A percentile compares a stretch with the other conserved stretches of the same genome.
These are phyloP conservation scores for Xylaria longipes DNA, from an alignment of 495 filamentous ascomycete species.

Conservation along the genomic window DNA sequence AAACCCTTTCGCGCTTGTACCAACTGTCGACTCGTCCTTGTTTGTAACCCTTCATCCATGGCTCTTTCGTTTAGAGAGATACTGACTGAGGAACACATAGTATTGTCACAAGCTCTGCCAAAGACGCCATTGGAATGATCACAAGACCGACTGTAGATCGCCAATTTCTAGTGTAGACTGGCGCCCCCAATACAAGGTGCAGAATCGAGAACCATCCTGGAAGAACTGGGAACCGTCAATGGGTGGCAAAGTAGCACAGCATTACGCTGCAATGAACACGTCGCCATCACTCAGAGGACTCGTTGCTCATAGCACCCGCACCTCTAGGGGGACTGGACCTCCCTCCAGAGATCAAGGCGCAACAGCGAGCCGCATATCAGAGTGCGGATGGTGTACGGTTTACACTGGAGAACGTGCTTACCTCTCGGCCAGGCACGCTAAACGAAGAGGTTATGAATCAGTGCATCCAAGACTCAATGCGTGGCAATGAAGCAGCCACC, in stretches of 20 bases:
- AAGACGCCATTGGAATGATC: background rate
- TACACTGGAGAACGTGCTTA: slow-evolving; percentile 11
- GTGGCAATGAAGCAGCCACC: slow-evolving; percentile 11
- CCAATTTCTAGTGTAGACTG: background rate
- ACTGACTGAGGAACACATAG: background rate
- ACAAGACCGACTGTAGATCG: background rate
- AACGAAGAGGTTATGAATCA: background rate
- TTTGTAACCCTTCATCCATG: background rate
- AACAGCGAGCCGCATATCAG: slow-evolving; percentile 9
- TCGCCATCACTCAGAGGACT: slow-evolving; percentile 3
- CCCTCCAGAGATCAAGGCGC: background rate
- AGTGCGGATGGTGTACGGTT: background rate
- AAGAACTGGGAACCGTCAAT: slow-evolving; percentile 3
- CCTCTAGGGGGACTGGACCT: slow-evolving; percentile 3
- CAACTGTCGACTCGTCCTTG: background rate
- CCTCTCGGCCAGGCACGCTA: background rate
- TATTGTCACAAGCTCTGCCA: background rate
- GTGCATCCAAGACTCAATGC: slow-evolving; percentile 13
- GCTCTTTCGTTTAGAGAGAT: background rate
- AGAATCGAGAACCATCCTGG: background rate
- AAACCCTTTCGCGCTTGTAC: background rate
- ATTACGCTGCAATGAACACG: background rate
- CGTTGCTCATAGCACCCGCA: slow-evolving; percentile 10
- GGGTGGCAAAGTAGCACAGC: slow-evolving; percentile 19
- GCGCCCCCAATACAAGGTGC: background rate